These are phyloP conservation scores for Phytophthora podocarpi DNA, from an alignment of 352 stramenopile species.

Conservation along the genomic window DNA sequence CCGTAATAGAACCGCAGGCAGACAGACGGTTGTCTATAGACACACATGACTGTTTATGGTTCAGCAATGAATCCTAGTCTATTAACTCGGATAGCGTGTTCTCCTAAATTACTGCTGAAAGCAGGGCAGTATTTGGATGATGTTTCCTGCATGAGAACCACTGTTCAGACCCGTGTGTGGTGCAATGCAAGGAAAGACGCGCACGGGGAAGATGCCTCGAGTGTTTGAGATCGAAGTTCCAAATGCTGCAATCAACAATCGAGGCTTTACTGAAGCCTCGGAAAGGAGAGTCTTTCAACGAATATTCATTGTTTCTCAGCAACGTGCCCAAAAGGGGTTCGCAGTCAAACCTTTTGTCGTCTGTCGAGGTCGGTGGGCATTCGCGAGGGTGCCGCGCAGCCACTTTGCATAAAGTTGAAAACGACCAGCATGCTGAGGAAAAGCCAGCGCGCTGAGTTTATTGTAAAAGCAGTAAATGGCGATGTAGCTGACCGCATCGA, in stretches of 20 bases:
- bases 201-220: neutral
- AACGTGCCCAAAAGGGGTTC: conserved; percentile 19
- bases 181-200: neutral
- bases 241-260: neutral
- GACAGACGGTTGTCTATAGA: conserved; percentile 20
- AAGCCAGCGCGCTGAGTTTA: no score
- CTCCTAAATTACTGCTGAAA: neutral
- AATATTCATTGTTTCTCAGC: conserved; percentile 23
- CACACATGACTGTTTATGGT: conserved; percentile 14
- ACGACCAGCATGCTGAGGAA: neutral
- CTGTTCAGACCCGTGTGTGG: neutral
- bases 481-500: no score
- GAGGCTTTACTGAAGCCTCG: neutral
- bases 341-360: conserved; percentile 13
- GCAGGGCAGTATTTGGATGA: neutral
- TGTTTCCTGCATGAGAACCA: neutral
- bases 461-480: no score
- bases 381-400: conserved; percentile 2
- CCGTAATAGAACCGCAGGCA: conserved; percentile 25
- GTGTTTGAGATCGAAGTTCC: conserved; percentile 10
- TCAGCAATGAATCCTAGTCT: conserved; percentile 8
- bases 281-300: neutral
- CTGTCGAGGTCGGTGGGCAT: conserved; percentile 12
- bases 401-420: neutral
- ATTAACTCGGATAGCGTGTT: conserved; percentile 8